Evolutionary conservation across 2,329 filamentous ascomycete genomes (phyloP).

Genomic region (Pestalotiopsis sp.): DNA sequence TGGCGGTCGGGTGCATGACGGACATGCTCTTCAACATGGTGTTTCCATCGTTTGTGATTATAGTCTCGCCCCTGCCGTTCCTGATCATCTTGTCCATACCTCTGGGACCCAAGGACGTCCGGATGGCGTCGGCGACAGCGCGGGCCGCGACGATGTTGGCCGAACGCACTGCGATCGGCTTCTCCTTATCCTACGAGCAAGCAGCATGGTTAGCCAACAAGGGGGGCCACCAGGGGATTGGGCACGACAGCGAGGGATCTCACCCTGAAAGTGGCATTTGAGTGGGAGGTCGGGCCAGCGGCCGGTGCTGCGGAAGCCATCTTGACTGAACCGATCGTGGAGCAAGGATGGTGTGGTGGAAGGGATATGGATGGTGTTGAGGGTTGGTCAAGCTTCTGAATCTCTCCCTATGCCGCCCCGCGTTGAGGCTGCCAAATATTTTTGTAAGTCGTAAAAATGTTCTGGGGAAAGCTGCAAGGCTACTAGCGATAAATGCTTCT

Average conservation of each 20-base stretch:
- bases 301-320: constrained; percentile 50
- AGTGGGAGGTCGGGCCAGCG: constrained; percentile 38
- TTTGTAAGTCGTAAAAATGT: constrained; percentile 23
- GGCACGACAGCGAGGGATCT: constrained; percentile 24
- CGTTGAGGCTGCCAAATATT: constrained; percentile 22
- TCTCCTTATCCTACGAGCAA: constrained; percentile 77
- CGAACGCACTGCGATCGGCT: constrained; percentile 94
- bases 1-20: constrained; percentile 98
- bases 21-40: constrained; percentile 99
- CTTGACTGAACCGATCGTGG: constrained; percentile 17
- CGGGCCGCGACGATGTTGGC: constrained; percentile 96
- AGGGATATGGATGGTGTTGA: constrained; percentile 1
- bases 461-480: constrained; percentile 33
- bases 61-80: constrained; percentile 93
- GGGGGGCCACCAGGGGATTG: neutral
- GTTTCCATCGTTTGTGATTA: constrained; percentile 99
- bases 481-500: constrained; percentile 12
- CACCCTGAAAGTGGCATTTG: constrained; percentile 62
- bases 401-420: constrained; percentile 16
- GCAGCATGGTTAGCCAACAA: constrained; percentile 13
- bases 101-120: constrained; percentile 92
- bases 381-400: constrained; percentile 5
- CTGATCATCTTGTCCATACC: constrained; percentile 99
- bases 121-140: constrained; percentile 96
- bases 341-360: constrained; percentile 3